Evolutionary conservation across 768 basidiomycete genomes (phyloP).

Genomic region (Chiua virens): DNA sequence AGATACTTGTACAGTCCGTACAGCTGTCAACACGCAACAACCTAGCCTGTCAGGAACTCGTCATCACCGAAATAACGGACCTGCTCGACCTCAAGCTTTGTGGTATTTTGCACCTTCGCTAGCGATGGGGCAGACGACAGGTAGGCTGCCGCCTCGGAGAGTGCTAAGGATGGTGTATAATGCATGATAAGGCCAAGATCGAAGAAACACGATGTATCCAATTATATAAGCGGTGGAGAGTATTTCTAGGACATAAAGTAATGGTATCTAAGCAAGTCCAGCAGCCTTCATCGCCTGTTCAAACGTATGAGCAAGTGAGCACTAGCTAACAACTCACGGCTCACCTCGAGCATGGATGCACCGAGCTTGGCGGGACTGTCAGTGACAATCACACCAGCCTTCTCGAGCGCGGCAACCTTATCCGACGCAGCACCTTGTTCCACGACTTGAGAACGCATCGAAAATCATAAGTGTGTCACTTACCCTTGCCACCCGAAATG

Average conservation of each 20-base stretch:
- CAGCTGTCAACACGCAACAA: conserved; percentile 50
- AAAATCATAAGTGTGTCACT: conserved; percentile 9
- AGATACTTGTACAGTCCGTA: conserved; percentile 83
- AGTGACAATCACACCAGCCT: conserved; percentile 90
- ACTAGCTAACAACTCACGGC: conserved; percentile 12
- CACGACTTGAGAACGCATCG: not conserved
- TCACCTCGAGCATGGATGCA: conserved; percentile 80
- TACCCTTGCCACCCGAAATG: conserved; percentile 96
- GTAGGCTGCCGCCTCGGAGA: conserved; percentile 63
- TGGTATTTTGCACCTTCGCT: conserved; percentile 53
- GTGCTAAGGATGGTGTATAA: conserved; percentile 39
- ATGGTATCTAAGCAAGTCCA: conserved; percentile 54
- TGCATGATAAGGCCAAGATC: conserved; percentile 14
- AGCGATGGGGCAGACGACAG: conserved; percentile 57
- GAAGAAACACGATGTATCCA: conserved; percentile 12
- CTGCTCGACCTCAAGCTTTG: conserved; percentile 72
- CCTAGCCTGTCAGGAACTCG: conserved; percentile 17
- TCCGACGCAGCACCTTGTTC: conserved; percentile 79
- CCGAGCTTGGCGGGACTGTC: conserved; percentile 97
- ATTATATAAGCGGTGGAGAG: conserved; percentile 38
- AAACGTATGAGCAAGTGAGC: conserved; percentile 4
- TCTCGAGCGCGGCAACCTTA: conserved; percentile 89
- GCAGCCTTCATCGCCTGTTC: conserved; percentile 76
- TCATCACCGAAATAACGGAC: conserved; percentile 13
- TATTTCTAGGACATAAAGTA: conserved; percentile 11